Evolutionary conservation across 768 basidiomycete species (phyloP), one percentile per base, ranked within the genome.

Genomic region (Suillus variegatus): DNA sequence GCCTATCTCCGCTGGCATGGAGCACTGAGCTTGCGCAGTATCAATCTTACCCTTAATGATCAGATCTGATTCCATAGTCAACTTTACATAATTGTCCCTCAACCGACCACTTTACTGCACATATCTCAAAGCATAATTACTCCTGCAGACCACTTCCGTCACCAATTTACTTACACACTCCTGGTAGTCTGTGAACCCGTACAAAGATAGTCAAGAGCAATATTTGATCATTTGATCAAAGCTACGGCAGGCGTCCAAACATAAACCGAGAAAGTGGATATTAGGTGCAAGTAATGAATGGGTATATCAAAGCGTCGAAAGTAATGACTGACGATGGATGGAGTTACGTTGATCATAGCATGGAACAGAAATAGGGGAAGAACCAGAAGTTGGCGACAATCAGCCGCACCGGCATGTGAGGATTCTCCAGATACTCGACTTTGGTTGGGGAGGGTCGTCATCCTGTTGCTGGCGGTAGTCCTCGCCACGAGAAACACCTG

Each of bases 341-440:
- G 65, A 49, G 47, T 49, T 76, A 66, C 66, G 72, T 70, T 72
- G 65, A 68, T 68, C 70, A 71, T 67, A 71, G 70, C 68, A 72
- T 70, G 64, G 54, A 68, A 63, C 66, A 68, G 64, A 64, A 63
- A 64, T 66, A 47, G 61, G 65, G 60, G 67, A 69, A 68, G 70
- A 61, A 56, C 63, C 51, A 63, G 62, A 60, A n/a, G 43, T 32
- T 40, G 47, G 62, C 47, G 18, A 62, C 51, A 58, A 70, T 81
- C 77, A 85, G 70, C 87, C 89, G 80, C 93, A 94, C 72, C 87
- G 88, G 79, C 92, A 94, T 56, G 91, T 92, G 66, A 94, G 77
- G 67, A 93, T 85, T 77, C 85, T 83, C 81, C 90, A 81, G 62
- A 91, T 79, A 68, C 81, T 80, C 63, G 82, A 79, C 76, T 85